Evolutionary conservation across 163 green algal species (phyloP).

Genomic region (Picocystis sp.): DNA sequence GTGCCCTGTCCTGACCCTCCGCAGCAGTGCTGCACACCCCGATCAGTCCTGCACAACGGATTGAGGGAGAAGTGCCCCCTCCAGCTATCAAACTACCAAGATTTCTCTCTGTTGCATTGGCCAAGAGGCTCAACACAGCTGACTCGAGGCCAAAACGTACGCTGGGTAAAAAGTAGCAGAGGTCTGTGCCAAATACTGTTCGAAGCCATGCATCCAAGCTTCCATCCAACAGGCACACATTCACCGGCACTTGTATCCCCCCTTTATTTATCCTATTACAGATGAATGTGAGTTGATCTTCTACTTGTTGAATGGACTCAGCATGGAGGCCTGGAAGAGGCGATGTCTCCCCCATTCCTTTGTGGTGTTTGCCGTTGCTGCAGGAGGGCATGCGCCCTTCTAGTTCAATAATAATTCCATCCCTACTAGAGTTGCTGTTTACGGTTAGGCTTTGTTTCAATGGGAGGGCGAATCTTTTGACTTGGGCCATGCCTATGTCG

Average conservation of each 20-base stretch:
- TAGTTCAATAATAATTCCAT: not conserved
- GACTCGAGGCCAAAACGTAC: slow-evolving; percentile 58
- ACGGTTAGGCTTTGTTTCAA: slow-evolving; percentile 37
- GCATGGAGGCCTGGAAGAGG: slow-evolving; percentile 70
- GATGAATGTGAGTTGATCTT: slow-evolving; percentile 34
- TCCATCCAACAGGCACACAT: slow-evolving; percentile 25
- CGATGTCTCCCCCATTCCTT: slow-evolving; percentile 53
- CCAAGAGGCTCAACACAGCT: slow-evolving; percentile 49
- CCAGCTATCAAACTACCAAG: slow-evolving; percentile 6
- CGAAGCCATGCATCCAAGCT: slow-evolving; percentile 40
- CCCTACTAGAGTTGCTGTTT: not conserved
- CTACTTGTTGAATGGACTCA: slow-evolving; percentile 43
- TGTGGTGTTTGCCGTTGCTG: not conserved
- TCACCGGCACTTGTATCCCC: slow-evolving; percentile 14
- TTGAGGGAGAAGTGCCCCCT: not conserved
- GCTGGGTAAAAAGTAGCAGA: slow-evolving; percentile 22
- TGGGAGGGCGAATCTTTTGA: slow-evolving; percentile 14
- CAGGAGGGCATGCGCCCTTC: not conserved
- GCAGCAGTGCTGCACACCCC: slow-evolving; percentile 9
- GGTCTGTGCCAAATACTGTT: slow-evolving; percentile 12
- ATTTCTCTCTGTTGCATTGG: slow-evolving; percentile 13
- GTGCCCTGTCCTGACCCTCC: slow-evolving; percentile 11
- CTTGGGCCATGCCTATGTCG: slow-evolving; percentile 5
- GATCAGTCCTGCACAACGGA: slow-evolving; percentile 24
- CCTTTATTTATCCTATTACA: not conserved